Base-by-base conservation (phyloP, 495 filamentous ascomycete species). In the Aspergillus olivimuriae region DNA sequence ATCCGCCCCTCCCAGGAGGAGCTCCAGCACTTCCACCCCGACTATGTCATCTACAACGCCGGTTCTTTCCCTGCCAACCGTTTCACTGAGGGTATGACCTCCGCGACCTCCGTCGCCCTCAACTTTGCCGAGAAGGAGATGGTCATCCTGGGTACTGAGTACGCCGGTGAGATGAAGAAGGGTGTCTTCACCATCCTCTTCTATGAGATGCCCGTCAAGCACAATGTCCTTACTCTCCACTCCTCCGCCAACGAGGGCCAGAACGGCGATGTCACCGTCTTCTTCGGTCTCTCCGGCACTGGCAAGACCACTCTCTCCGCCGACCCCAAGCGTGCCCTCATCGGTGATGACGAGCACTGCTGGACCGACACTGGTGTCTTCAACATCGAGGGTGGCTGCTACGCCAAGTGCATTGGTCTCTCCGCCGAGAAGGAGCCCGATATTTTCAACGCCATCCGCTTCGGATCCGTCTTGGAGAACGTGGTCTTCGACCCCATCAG, bases 101-200 rank as follows among this genome's bases (percentile, higher is more conserved):
- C 92, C 2, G 81, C 83, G 35, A 91, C 86, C 14, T 89, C 86
- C 7, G 86, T 91, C 19, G 82, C 86, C 43, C 84, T 91, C 68
- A 91, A 91, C 70, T 89, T 91, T 50, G 81, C 82, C 55, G 86
- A 89, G 57, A 87, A 87, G 76, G 86, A 91, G 74, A 83, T 98
- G 92, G 92, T 98, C 55, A 97, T 98, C 68, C 82, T 98, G 39
- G 92, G 92, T 61, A 97, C 92, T 30, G 92, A 98, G 77, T 98
- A 98, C 63, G 92, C 92, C 47, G 92, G 92, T 57, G 91, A 96
- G 79, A 98, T 98, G 92, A 98, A 97, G 82, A 97, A 97, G 82
- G 94, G 92, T 64, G 77, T 98, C 70, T 97, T 98, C 80, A 98
- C 92, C 39, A 87, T 98, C 47, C 78, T 98, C 56, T 98, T 96